Evolutionary conservation across 1,284 basidiomycete species (phyloP), one percentile per base, ranked within the genome.

Genomic region (Apiotrichum domesticum): DNA sequence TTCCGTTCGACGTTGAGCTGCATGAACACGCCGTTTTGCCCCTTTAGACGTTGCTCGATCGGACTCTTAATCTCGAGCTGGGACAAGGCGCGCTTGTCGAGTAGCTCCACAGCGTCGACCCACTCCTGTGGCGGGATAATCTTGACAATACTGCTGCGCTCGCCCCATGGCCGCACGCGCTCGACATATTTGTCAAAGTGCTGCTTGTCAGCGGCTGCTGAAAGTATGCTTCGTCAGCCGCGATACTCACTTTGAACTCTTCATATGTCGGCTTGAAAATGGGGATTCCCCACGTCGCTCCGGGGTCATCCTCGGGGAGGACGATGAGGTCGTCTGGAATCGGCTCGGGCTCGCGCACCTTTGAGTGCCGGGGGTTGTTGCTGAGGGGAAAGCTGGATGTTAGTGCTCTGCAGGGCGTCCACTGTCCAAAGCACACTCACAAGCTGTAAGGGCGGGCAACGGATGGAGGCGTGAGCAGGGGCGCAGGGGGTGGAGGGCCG

Each of bases 121-220:
- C 94, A 96, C 80, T 94, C 88, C 67, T 85, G 83, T 2, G 93
- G 93, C 44, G 93, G 93, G 61, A 97, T 87, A 63, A 97, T 84
- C 77, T 97, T 97, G 61, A 93, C 86, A 59, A 97, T 94, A 21
- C 93, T 92, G 64, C 89, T 91, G 55, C 81, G 81, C 73, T 81
- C 82, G 0, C 93, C 93, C 89, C 94, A 97, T 55, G 83, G 82
- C 71, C 92, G 90, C 42, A 96, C 82, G 58, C 77, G 83, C 62
- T 84, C 85, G 82, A 95, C 87, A 73, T 92, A 97, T 3, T 74
- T 84, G 69, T 94, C 91, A 72, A 95, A 95, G 71, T 95, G 88
- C 65, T 80, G 69, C 33, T 15, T 39, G 37, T 39, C 37, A 8
- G 8, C 37, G 8, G 13, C 8, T 39, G 13, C 37, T 39, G 8